Evolutionary conservation across 345 rosid species (phyloP).

Genomic region (Syzygium jambos): DNA sequence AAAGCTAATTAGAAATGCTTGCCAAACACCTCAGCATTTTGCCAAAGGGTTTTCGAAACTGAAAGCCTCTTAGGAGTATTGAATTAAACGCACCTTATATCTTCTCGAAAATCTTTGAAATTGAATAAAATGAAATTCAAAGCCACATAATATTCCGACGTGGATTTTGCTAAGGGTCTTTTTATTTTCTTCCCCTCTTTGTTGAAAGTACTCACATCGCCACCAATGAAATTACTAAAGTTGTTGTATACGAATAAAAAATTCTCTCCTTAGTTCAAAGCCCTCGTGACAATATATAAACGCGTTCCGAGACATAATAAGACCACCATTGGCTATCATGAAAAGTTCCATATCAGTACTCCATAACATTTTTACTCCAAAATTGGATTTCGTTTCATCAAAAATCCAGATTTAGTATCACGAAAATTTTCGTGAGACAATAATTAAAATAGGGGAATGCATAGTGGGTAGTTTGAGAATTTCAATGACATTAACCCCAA

Average conservation of each 20-base stretch:
- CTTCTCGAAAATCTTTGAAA: background rate
- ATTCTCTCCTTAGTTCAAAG: background rate
- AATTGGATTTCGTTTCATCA: background rate
- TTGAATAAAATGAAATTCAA: background rate
- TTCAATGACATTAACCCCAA: background rate
- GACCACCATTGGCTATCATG: background rate
- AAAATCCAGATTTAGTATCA: background rate
- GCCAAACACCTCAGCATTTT: too few relatives aligned
- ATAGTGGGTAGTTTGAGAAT: background rate
- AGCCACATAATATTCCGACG: fast-evolving
- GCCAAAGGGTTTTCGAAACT: too few relatives aligned
- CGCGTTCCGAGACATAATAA: background rate
- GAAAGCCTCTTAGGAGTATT: too few relatives aligned
- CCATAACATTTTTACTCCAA: background rate
- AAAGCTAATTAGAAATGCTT: too few relatives aligned
- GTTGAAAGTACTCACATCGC: too few relatives aligned
- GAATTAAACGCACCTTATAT: too few relatives aligned
- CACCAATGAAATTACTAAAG: too few relatives aligned
- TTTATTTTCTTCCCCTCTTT: too few relatives aligned
- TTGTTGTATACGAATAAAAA: too few relatives aligned
- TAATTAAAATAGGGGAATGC: background rate
- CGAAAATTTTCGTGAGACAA: fast-evolving
- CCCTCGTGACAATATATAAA: background rate
- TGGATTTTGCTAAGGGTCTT: too few relatives aligned
- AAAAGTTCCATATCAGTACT: background rate